These are phyloP conservation scores for Neostapfia colusana DNA, from an alignment of 176 grass and related monocot species.

Conservation along the genomic window DNA sequence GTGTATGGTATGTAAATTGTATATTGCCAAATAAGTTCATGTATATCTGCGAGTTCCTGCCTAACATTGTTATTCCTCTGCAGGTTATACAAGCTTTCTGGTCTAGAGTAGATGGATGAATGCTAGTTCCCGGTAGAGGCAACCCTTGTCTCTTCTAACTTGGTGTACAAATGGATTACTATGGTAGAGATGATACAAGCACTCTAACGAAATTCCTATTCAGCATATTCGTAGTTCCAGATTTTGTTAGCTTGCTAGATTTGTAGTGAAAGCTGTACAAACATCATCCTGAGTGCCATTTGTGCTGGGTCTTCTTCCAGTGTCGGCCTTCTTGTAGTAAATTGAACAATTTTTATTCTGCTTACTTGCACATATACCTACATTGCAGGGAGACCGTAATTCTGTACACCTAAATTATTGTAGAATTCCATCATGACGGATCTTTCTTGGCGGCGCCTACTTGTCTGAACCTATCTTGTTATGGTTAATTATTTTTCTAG, in stretches of 20 bases:
- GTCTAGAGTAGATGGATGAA: conserved; percentile 51
- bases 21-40: conserved; percentile 16
- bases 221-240: conserved; percentile 36
- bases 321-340: conserved; percentile 20
- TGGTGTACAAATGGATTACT: conserved; percentile 43
- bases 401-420: conserved; percentile 26
- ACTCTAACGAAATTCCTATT: conserved; percentile 26
- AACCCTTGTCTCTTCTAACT: conserved; percentile 34
- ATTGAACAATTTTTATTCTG: background rate
- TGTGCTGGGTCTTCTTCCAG: background rate
- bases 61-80: conserved; percentile 20
- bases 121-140: conserved; percentile 56
- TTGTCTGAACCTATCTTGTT: background rate
- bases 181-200: conserved; percentile 28
- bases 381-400: conserved; percentile 9
- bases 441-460: background rate
- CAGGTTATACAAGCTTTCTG: conserved; percentile 37
- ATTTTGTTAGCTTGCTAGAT: conserved; percentile 44
- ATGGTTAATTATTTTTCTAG: background rate
- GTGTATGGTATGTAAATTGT: conserved; percentile 26
- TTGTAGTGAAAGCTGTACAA: conserved; percentile 39
- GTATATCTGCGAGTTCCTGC: background rate
- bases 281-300: conserved; percentile 30
- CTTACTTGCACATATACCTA: conserved; percentile 41
- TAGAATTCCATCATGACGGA: background rate